Evolutionary conservation across 169 alveolate species (phyloP).

Genomic region (Theileria orientalis): DNA sequence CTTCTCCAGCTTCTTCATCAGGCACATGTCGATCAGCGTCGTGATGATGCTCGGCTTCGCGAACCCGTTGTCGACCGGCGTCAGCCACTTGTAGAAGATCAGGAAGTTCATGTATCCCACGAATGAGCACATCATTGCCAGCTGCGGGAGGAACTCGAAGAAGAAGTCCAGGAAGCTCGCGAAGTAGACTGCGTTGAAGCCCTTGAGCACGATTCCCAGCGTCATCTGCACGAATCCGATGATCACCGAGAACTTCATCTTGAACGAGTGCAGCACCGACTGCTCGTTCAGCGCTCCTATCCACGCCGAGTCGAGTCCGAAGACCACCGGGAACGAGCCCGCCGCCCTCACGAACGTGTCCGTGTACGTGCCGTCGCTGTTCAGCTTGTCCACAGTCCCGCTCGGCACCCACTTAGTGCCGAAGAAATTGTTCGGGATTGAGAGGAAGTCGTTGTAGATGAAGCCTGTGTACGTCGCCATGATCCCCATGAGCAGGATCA

Average conservation of each 20-base stretch:
- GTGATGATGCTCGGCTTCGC: slow-evolving; percentile 93
- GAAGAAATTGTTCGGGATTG: slow-evolving; percentile 91
- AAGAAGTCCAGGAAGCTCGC: slow-evolving; percentile 86
- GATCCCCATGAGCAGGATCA: slow-evolving; percentile 93
- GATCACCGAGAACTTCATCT: slow-evolving; percentile 98
- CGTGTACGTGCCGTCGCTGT: slow-evolving; percentile 19
- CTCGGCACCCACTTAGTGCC: slow-evolving; percentile 85
- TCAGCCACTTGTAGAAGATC: slow-evolving; percentile 93
- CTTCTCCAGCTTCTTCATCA: slow-evolving; percentile 74
- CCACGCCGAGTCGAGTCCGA: slow-evolving; percentile 99
- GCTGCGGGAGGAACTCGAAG: slow-evolving; percentile 97
- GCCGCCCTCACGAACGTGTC: slow-evolving; percentile 31
- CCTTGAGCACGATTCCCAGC: slow-evolving; percentile 92
- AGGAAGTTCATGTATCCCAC: slow-evolving; percentile 95
- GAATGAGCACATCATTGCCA: slow-evolving; percentile 88
- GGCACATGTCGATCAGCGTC: slow-evolving; percentile 92
- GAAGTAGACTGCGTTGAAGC: slow-evolving; percentile 90
- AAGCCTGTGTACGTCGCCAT: slow-evolving; percentile 94
- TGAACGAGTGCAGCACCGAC: slow-evolving; percentile 92
- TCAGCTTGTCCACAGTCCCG: slow-evolving; percentile 15
- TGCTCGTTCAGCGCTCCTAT: slow-evolving; percentile 93
- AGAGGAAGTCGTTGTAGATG: slow-evolving; percentile 96
- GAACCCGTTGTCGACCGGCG: slow-evolving; percentile 78
- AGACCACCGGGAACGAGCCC: slow-evolving; percentile 85
- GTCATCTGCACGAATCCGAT: slow-evolving; percentile 92